Percentiles rank a stretch among this genome's conserved stretches.
Evolutionary conservation across 2,329 filamentous ascomycete species (phyloP).

Genomic region (Trichoderma brevicompactum): DNA sequence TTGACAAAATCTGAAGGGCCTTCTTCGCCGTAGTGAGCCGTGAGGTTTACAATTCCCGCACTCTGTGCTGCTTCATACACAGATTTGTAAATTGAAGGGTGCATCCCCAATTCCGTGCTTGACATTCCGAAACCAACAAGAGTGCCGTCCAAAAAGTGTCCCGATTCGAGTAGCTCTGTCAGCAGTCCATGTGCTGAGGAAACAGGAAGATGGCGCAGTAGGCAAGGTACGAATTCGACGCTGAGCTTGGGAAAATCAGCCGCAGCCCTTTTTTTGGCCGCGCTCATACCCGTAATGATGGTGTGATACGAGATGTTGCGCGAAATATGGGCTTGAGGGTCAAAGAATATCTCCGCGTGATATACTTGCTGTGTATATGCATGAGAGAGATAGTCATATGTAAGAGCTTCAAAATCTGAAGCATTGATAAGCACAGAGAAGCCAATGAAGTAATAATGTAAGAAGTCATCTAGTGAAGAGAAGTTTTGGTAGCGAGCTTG

Average conservation of each 20-base stretch:
- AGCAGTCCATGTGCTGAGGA: conserved; percentile 54
- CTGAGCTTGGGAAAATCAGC: conserved; percentile 63
- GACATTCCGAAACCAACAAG: conserved; percentile 70
- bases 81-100: conserved; percentile 63
- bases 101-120: conserved; percentile 63
- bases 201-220: conserved; percentile 70
- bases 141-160: conserved; percentile 55
- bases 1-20: conserved; percentile 69
- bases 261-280: conserved; percentile 64
- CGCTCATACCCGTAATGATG: conserved; percentile 65
- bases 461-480: conserved; percentile 74
- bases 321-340: conserved; percentile 73
- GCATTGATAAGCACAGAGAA: conserved; percentile 69
- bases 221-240: conserved; percentile 70
- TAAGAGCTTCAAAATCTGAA: conserved; percentile 73
- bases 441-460: conserved; percentile 77
- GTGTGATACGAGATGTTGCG: conserved; percentile 67
- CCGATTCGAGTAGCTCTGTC: conserved; percentile 39
- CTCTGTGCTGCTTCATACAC: conserved; percentile 59
- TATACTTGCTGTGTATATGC: conserved; percentile 67
- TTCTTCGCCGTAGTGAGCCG: conserved; percentile 78
- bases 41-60: conserved; percentile 60
- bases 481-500: conserved; percentile 68
- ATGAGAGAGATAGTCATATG: conserved; percentile 70
- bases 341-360: conserved; percentile 81